A percentile compares a stretch with the other conserved stretches of the same genome.
Evolutionary conservation across 192 early-diverging fungal genomes (phyloP).

Genomic region (Coemansia sp.): DNA sequence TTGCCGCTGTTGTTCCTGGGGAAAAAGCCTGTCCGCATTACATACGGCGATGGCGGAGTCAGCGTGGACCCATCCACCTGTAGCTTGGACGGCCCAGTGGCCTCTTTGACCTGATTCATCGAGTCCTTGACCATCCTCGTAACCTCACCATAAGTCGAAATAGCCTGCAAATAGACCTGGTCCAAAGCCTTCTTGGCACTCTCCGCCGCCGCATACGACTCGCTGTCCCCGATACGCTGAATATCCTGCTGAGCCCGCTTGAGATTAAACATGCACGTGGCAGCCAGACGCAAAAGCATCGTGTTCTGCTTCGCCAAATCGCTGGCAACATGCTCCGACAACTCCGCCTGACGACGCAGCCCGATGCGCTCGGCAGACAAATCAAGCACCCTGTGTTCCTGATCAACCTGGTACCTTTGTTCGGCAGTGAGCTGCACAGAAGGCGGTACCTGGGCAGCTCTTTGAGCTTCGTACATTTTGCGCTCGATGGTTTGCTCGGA

Average conservation of each 20-base stretch:
- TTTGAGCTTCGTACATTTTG: conserved; percentile 38
- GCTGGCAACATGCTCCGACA: conserved; percentile 37
- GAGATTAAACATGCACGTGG: conserved; percentile 41
- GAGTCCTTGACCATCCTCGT: conserved; percentile 35
- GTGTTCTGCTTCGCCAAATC: conserved; percentile 35
- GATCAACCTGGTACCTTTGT: conserved; percentile 52
- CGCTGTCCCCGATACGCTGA: not conserved
- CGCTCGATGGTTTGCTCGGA: conserved; percentile 42
- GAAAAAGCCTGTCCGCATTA: conserved; percentile 18
- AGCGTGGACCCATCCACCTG: conserved; percentile 36
- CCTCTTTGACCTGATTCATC: conserved; percentile 33
- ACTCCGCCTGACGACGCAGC: conserved; percentile 39
- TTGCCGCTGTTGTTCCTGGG: not conserved
- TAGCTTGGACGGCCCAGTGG: conserved; percentile 38
- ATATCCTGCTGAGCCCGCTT: conserved; percentile 27
- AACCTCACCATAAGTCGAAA: conserved; percentile 41
- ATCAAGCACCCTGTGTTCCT: conserved; percentile 45
- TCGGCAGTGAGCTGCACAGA: conserved; percentile 47
- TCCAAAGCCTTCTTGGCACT: conserved; percentile 22
- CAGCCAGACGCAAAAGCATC: conserved; percentile 35
- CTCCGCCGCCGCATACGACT: not conserved
- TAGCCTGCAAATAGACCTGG: conserved; percentile 54
- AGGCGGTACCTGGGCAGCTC: conserved; percentile 42
- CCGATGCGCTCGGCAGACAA: conserved; percentile 50
- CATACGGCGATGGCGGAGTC: conserved; percentile 44